Conservation (phyloP, 352 stramenopile genomes). For the Globisporangium carolinianum region DNA sequence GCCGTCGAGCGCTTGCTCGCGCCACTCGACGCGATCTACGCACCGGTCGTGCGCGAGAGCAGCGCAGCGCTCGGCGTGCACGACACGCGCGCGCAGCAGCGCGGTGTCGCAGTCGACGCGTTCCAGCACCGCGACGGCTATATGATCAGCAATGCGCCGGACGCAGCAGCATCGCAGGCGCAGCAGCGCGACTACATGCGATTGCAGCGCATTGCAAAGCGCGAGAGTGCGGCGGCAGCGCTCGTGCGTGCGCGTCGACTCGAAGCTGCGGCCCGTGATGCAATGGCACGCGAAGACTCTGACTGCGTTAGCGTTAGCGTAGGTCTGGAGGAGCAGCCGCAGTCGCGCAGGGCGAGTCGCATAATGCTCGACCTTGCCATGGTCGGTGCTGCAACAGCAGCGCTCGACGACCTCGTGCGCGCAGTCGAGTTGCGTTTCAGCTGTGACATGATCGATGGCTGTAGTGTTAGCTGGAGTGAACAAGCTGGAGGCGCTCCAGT, state of each 20-base stretch:
- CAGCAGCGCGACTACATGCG: conserved; percentile 26
- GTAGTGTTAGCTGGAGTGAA: neutral
- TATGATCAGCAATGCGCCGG: conserved; percentile 36
- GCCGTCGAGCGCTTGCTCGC: conserved; percentile 39
- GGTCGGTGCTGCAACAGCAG: conserved; percentile 4
- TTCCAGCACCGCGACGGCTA: conserved; percentile 46
- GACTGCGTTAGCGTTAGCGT: neutral
- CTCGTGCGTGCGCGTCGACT: conserved; percentile 23
- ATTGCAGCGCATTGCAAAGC: conserved; percentile 35
- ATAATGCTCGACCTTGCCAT: conserved; percentile 12
- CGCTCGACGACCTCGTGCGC: conserved; percentile 6
- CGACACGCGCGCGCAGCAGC: conserved; percentile 39
- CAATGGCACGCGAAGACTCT: conserved; percentile 24
- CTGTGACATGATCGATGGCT: neutral
- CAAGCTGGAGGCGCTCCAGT: too few relatives aligned
- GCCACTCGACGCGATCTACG: conserved; percentile 62
- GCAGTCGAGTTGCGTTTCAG: neutral
- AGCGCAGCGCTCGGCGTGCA: conserved; percentile 19
- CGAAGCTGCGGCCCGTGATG: conserved; percentile 11
- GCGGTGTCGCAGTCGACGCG: conserved; percentile 36
- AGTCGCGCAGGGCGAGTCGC: conserved; percentile 1
- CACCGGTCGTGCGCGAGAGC: conserved; percentile 45
- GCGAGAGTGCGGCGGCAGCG: conserved; percentile 29
- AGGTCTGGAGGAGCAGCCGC: conserved; percentile 2
- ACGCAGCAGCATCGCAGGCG: conserved; percentile 13